Percentiles rank a stretch among this genome's conserved stretches.
Evolutionary conservation across 805 yeast species (phyloP).

Genomic region (Starmera dryadoides): DNA sequence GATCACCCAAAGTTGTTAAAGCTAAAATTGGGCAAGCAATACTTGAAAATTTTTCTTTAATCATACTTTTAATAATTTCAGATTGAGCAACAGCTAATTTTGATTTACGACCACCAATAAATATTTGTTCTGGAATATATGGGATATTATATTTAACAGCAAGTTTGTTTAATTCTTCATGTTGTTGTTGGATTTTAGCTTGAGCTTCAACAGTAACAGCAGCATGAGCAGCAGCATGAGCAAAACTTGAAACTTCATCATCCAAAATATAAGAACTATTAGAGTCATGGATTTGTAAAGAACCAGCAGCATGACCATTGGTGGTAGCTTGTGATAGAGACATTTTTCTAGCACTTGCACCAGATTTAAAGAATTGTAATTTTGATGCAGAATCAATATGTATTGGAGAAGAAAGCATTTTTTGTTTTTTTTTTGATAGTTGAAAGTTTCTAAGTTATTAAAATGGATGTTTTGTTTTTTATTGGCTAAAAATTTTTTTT

Average conservation of each 20-base stretch:
- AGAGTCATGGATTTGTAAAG: neutral
- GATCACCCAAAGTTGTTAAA: conserved; percentile 84
- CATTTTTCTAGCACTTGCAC: conserved; percentile 12
- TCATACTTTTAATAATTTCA: conserved; percentile 57
- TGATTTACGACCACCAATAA: conserved; percentile 86
- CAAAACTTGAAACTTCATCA: neutral
- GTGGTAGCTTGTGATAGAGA: conserved; percentile 4
- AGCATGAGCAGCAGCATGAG: neutral
- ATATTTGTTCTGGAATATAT: conserved; percentile 19
- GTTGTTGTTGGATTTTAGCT: neutral
- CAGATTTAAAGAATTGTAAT: conserved; percentile 6
- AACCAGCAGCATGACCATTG: conserved; percentile 9
- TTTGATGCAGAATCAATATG: conserved; percentile 10
- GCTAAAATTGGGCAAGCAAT: conserved; percentile 72
- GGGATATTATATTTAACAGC: conserved; percentile 9
- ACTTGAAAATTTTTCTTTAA: conserved; percentile 55
- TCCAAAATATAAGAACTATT: neutral
- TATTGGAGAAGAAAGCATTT: conserved; percentile 13
- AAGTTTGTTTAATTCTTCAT: neutral
- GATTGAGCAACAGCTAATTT: conserved; percentile 83
- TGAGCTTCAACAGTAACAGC: too few species aligned
- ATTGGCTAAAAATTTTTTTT: too few species aligned
- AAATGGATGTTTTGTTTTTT: too few species aligned
- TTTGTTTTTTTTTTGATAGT: neutral
- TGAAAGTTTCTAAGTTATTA: too few species aligned